A percentile compares a stretch with the other conserved stretches of the same genome.
Conservation (phyloP, 371 early-diverging fungal genomes). For the Entomophthora muscae region DNA sequence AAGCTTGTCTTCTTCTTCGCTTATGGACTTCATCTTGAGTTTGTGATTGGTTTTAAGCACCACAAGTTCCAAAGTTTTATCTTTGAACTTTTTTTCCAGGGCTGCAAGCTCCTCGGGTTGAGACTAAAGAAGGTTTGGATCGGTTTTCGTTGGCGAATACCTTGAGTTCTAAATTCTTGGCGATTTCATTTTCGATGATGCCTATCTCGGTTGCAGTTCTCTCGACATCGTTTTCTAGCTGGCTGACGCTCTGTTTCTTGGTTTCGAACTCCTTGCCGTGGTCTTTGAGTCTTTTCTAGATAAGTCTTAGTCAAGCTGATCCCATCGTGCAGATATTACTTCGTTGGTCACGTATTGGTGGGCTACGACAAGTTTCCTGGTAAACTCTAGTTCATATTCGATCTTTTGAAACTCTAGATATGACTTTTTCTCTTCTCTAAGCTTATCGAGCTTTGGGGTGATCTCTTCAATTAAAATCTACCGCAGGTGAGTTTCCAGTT, state of each 20-base stretch:
- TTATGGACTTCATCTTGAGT: conserved; percentile 43
- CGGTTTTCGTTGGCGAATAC: not conserved
- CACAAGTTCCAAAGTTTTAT: conserved; percentile 54
- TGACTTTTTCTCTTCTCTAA: conserved; percentile 74
- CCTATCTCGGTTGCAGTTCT: conserved; percentile 17
- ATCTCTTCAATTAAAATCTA: conserved; percentile 77
- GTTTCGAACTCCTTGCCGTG: conserved; percentile 20
- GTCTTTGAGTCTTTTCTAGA: conserved; percentile 19
- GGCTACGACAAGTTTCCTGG: conserved; percentile 60
- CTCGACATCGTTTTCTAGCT: conserved; percentile 24
- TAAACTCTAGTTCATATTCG: conserved; percentile 67
- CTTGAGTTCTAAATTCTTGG: conserved; percentile 12
- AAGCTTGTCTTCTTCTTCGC: conserved; percentile 47
- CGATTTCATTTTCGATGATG: conserved; percentile 10
- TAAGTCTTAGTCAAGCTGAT: not conserved
- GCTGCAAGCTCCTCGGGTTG: conserved; percentile 39
- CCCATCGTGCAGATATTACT: conserved; percentile 13
- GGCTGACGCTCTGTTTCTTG: conserved; percentile 16
- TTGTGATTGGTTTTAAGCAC: conserved; percentile 61
- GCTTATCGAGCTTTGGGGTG: conserved; percentile 78
- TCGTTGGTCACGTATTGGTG: conserved; percentile 54
- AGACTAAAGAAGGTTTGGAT: conserved; percentile 16
- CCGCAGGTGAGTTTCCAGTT: not conserved
- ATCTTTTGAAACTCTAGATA: conserved; percentile 87
- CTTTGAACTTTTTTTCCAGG: conserved; percentile 49